Evolutionary conservation across 2,329 filamentous ascomycete genomes (phyloP), one percentile per base, ranked within the genome.

Genomic region (Fusarium bactridioides): DNA sequence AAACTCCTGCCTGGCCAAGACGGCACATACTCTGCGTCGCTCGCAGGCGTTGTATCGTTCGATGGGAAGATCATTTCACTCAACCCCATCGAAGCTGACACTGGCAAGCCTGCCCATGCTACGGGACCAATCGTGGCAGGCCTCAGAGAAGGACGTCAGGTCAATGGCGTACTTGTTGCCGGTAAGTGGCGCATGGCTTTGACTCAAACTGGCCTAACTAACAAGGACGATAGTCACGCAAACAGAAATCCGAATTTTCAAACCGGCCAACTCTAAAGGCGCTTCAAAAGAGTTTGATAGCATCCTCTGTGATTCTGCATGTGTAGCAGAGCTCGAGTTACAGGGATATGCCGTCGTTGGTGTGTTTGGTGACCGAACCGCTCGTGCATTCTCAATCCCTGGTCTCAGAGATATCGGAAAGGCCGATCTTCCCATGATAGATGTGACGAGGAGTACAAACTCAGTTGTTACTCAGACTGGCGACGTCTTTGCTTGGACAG

Each of bases 281-380:
- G 95, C 95, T 0, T 93, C 94, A 61, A 97, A 96, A 76, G 90
- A 91, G 3, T 98, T 96, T 82, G 94, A 97, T 76, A 91, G 93
- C 74, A 89, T 85, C 66, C 84, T 97, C 44, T 98, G 95, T 79
- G 92, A 97, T 76, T 88, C 93, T 3, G 95, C 96, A 5, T 86
- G 88, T 6, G 89, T 98, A 2, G 91, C 93, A 1, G 90, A 93
- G 59, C 91, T 92, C 37, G 91, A 94, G 76, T 86, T 92, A 29
- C 89, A 92, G 48, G 94, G 94, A 2, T 91, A 92, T 77, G 94
- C 93, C 10, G 84, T 99, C 8, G 90, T 97, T 3, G 93, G 92
- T 4, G 85, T 98, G 3, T 98, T 97, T 76, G 93, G 93, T 19
- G 95, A 97, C 79, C 91, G 93, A 37, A 91, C 87, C 58, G 89